Base-by-base conservation (phyloP, 1,139 yeast species). In the Meyerozyma elateridarum region DNA sequence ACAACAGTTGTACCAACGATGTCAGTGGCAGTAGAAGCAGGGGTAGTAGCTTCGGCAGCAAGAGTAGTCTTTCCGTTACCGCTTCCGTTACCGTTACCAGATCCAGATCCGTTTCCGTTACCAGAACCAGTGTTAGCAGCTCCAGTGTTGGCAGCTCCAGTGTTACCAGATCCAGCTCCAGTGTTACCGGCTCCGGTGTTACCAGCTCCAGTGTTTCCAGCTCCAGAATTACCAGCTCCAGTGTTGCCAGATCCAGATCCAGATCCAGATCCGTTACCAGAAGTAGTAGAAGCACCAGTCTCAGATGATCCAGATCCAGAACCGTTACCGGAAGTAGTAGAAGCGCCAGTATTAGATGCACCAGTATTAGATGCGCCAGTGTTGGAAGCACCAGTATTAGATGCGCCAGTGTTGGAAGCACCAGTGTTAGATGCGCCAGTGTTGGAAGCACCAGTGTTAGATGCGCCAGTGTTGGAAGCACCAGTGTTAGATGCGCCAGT, bases 1-100 rank as follows among this genome's bases (percentile, higher is more conserved):
- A 55, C 52, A 37, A 55, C 51, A 28, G 64, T 56, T 43, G 56
- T 48, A 21, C 27, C 27, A 18, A 36, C 41, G 30, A 49, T 35
- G 34, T 46, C 49, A 37, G 57, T 46, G 21, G 45, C 44, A 31
- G 51, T 54, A 4, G 27, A n/a, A 24, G 17, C 27, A 37, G 57
- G 45, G 21, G 45, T 43, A 31, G 51, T 54, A 4, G 27, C 17
- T 15, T 9, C 27, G 22, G 32, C 32, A 22, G 54, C 27, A 8
- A 24, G 8, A 13, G 27, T 22, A 8, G 7, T 7, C 20, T 19
- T 19, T 8, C 20, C 20, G 20, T 19, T 19, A 9, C 20, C 20
- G 9, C 8, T 8, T 19, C 20, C 20, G 20, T 19, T 19, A n/a
- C 26, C 26, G 20, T 19, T 19, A 8, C 20, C 20, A 11, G 6